Evolutionary conservation across 192 early-diverging fungal genomes (phyloP), one percentile per base, ranked within the genome.

Genomic region (Chytriomyces hyalinus): DNA sequence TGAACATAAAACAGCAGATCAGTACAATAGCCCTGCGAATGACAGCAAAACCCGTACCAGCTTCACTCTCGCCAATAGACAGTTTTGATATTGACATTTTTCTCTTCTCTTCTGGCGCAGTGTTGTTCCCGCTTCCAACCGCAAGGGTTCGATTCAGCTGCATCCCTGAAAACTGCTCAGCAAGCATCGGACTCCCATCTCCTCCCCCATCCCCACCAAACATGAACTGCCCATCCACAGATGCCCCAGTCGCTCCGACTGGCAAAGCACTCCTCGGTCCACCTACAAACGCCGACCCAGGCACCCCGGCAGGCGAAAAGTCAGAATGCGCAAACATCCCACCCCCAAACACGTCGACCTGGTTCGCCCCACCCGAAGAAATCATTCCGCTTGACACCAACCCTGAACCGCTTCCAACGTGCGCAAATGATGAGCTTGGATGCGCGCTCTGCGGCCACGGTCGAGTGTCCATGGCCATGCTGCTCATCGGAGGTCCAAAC

Each of bases 31-130:
- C 47, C 13, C 26, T 49, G 15, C 49, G n/a, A 68, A 68, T 47
- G 57, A 8, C 8, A 20, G n/a, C 50, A 67, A 67, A 20, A 64
- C 26, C 11, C 62, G 8, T 26, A 70, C 68, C 68, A 53, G 49
- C 68, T 26, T 70, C 68, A 22, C 49, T 70, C 50, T 70, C 68
- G 7, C 68, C 68, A 57, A 70, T 70, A 4, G 68, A 70, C 22
- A 70, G 68, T 48, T 70, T 70, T 6, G 66, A 70, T 15, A 57
- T 45, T 3, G 68, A 20, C 62, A 28, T 28, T 0, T 44, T 20
- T 22, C 45, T 26, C 11, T 46, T n/a, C 20, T 20, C 28, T 4
- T 67, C 66, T 9, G 66, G 28, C 8, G 46, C 15, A 57, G 53
- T 4, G 15, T 20, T 20, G 20, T 57, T 57, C 15, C 53, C 53